Evolutionary conservation across 805 yeast species (phyloP), one percentile per base, ranked within the genome.

Genomic region (Wickerhamia fluorescens): DNA sequence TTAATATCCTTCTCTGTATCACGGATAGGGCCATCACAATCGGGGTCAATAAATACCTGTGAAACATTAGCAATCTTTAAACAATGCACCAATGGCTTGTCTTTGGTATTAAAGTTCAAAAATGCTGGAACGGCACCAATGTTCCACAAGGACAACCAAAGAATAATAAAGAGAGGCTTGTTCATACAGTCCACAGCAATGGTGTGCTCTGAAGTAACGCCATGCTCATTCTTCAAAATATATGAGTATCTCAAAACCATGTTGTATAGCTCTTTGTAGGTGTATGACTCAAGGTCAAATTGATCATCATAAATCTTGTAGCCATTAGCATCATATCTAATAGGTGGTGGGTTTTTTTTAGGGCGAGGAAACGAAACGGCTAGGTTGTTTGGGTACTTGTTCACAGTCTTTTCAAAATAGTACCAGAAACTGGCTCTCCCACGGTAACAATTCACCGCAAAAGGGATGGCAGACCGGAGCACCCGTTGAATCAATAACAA

Each of bases 81-180:
- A 38, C 95, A 84, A 56, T 89, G 96, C 9, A 75, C 73, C 40
- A 88, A 66, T 1, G 95, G 81, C 29, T 68, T 66, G 15, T 85
- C 87, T 29, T 68, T 64, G 27, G 80, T 66, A 52, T 87, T 88
- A 58, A 77, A 84, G 58, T 88, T 88, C 45, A 89, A 59, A 43
- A 89, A 81, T 1, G 95, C 87, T 0, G 96, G 96, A 6, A 68
- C 54, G 1, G 95, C 95, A 24, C 96, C 96, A 30, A 88, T 66
- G 45, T 85, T 83, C 96, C 96, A 88, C 27, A 82, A 56, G 0
- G 95, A 82, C 31, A 83, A 66, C 94, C 95, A 84, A 23, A 82
- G 49, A 30, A 87, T 67, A 10, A 88, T 56, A 44, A 83, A 84
- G 37, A 86, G 60, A 2, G 95, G 95, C 49, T 81, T 85, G 55